A percentile compares a stretch with the other conserved stretches of the same genome.
These are phyloP conservation scores for Circinella minor DNA, from an alignment of 371 early-diverging fungal species.

Conservation along the genomic window DNA sequence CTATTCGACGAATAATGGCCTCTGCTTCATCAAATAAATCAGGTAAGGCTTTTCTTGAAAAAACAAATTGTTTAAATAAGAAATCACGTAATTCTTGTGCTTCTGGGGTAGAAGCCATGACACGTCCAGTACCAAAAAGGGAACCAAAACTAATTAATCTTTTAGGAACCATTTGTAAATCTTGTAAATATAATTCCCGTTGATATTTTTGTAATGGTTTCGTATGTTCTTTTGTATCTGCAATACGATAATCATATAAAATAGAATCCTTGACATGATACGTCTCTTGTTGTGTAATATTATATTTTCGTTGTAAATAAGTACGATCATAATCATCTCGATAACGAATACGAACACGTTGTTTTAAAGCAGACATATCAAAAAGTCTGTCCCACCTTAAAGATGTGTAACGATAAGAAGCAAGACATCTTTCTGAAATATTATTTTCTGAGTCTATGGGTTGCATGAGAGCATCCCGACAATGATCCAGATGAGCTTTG, in stretches of 20 bases:
- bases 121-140: slow-evolving; percentile 60
- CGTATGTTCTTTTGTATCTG: slow-evolving; percentile 30
- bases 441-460: not conserved
- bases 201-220: slow-evolving; percentile 37
- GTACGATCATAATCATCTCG: slow-evolving; percentile 27
- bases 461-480: slow-evolving; percentile 1
- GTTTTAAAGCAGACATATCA: slow-evolving; percentile 32
- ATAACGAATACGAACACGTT: slow-evolving; percentile 34
- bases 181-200: slow-evolving; percentile 46
- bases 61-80: slow-evolving; percentile 35
- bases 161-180: slow-evolving; percentile 46
- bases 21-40: slow-evolving; percentile 47
- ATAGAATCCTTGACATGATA: slow-evolving; percentile 42
- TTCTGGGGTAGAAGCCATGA: slow-evolving; percentile 46
- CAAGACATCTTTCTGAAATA: slow-evolving; percentile 26
- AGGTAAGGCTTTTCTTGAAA: slow-evolving; percentile 33
- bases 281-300: slow-evolving; percentile 27
- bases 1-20: slow-evolving; percentile 51
- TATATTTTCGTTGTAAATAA: slow-evolving; percentile 29
- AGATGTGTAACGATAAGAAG: slow-evolving; percentile 39
- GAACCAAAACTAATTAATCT: slow-evolving; percentile 58
- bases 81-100: slow-evolving; percentile 32
- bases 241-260: slow-evolving; percentile 56
- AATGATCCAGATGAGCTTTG: slow-evolving; percentile 22
- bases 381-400: slow-evolving; percentile 47